Evolutionary conservation across 345 rosid species (phyloP), one percentile per base, ranked within the genome.

Genomic region (Excoecaria agallocha): DNA sequence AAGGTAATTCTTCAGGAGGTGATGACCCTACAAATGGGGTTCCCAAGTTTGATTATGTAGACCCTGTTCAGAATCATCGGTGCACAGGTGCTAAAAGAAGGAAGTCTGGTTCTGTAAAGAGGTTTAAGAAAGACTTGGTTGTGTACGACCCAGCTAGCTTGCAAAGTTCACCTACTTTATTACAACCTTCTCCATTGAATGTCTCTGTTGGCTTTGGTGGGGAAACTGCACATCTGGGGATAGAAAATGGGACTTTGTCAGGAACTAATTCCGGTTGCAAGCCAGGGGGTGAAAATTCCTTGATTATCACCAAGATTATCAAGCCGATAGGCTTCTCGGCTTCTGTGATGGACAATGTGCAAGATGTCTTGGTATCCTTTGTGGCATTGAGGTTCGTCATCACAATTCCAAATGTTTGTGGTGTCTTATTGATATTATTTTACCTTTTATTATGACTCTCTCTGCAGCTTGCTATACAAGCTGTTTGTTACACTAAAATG

Each of bases 51-150:
- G 88, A 79, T 80, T 71, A 65, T 63, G 81, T 57, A 62, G 97
- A 88, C 63, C 57, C 80, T 41, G 86, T 79, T 80, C 89, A 78
- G 72, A 74, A 75, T 79, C 84, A 83, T 84, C 87, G 93, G 43
- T 84, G 86, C 43, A 86, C 75, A 1, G 99, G 99, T 76, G 86
- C 99, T 48, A 91, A 83, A 82, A 85, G 96, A 79, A 89, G 99
- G 78, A 96, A 96, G 84, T 86, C 97, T 78, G 89, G 97, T 57
- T 88, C 95, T 67, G 99, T 96, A 76, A 96, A 88, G 90, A 91
- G 98, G 84, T 96, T 93, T 79, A 88, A 83, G 77, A 93, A 90
- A 79, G 98, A 96, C 55, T 70, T 59, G 59, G 77, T 69, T 62
- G 66, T 87, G 1, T 72, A 76, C 74, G 85, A 81, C 64, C 56